Evolutionary conservation across 2,329 filamentous ascomycete species (phyloP).

Genomic region (Fusarium sp.): DNA sequence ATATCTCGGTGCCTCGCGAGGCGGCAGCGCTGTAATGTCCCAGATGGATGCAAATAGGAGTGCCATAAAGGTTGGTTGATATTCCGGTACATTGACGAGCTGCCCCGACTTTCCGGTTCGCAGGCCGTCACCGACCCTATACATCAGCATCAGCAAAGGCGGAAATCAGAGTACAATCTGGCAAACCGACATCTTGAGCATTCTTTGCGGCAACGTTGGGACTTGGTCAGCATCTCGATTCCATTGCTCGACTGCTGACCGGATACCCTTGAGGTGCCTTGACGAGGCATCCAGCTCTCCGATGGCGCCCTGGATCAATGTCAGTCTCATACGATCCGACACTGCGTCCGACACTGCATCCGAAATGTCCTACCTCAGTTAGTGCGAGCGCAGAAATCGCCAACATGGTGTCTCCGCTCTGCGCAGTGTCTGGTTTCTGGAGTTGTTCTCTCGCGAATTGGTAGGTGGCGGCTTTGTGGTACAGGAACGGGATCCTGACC

Average conservation of each 20-base stretch:
- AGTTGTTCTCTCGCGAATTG: constrained; percentile 59
- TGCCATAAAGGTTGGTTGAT: constrained; percentile 59
- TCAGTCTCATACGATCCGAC: constrained; percentile 15
- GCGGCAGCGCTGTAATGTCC: constrained; percentile 52
- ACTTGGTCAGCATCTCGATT: constrained; percentile 27
- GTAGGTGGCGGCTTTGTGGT: constrained; percentile 61
- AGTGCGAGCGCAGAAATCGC: constrained; percentile 58
- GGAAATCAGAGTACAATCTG: neutral
- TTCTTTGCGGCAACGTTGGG: constrained; percentile 54
- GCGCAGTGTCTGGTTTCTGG: constrained; percentile 50
- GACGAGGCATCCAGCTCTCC: constrained; percentile 58
- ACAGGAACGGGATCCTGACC: constrained; percentile 58
- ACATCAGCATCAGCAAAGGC: constrained; percentile 20
- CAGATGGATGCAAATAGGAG: constrained; percentile 58
- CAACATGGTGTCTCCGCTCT: constrained; percentile 57
- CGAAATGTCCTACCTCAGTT: constrained; percentile 52
- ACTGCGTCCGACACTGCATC: constrained; percentile 1
- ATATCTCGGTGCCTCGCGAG: constrained; percentile 50
- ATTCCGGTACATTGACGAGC: constrained; percentile 55
- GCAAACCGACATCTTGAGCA: constrained; percentile 49
- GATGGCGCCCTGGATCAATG: constrained; percentile 52
- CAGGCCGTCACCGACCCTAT: constrained; percentile 56
- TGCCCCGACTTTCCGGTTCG: constrained; percentile 54
- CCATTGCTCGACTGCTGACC: constrained; percentile 42
- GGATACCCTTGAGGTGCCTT: constrained; percentile 56